Evolutionary conservation across 2,329 filamentous ascomycete species (phyloP).

Genomic region (Epicoccum nigrum): DNA sequence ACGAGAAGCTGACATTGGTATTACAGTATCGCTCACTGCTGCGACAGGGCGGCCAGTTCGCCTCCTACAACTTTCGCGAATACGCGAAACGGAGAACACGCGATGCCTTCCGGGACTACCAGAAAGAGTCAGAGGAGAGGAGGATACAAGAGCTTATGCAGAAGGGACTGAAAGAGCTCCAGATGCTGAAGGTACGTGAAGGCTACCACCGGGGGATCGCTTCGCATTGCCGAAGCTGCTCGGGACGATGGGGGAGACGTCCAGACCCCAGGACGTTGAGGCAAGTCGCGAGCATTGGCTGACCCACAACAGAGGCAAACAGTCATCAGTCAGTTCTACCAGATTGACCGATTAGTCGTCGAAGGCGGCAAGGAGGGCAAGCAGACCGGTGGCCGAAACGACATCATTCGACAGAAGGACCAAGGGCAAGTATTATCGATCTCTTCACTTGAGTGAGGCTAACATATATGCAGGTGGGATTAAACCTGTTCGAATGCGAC

Average conservation of each 20-base stretch:
- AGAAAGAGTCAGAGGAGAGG: slow-evolving; percentile 72
- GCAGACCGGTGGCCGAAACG: slow-evolving; percentile 69
- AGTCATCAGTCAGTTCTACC: slow-evolving; percentile 91
- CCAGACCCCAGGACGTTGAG: no score
- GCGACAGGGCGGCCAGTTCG: slow-evolving; percentile 84
- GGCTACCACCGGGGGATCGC: neutral
- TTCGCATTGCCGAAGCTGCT: neutral
- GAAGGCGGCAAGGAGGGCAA: slow-evolving; percentile 84
- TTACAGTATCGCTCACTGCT: slow-evolving; percentile 89
- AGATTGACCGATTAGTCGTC: slow-evolving; percentile 88
- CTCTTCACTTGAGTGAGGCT: slow-evolving; percentile 10
- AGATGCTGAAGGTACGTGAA: slow-evolving; percentile 83
- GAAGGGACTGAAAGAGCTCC: slow-evolving; percentile 83
- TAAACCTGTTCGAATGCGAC: slow-evolving; percentile 6
- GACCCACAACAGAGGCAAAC: slow-evolving; percentile 81
- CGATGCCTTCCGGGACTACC: slow-evolving; percentile 87
- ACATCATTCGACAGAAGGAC: slow-evolving; percentile 77
- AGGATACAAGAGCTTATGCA: slow-evolving; percentile 88
- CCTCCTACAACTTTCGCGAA: slow-evolving; percentile 96
- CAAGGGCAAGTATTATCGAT: slow-evolving; percentile 65
- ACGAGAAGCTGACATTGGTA: slow-evolving; percentile 1
- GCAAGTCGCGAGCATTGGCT: slow-evolving; percentile 36
- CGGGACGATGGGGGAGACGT: no score
- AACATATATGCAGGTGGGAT: slow-evolving; percentile 27
- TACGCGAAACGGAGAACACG: slow-evolving; percentile 90